Percentiles rank a stretch among this genome's conserved stretches.
Evolutionary conservation across 768 basidiomycete species (phyloP).

Genomic region (Tulasnella sp.): DNA sequence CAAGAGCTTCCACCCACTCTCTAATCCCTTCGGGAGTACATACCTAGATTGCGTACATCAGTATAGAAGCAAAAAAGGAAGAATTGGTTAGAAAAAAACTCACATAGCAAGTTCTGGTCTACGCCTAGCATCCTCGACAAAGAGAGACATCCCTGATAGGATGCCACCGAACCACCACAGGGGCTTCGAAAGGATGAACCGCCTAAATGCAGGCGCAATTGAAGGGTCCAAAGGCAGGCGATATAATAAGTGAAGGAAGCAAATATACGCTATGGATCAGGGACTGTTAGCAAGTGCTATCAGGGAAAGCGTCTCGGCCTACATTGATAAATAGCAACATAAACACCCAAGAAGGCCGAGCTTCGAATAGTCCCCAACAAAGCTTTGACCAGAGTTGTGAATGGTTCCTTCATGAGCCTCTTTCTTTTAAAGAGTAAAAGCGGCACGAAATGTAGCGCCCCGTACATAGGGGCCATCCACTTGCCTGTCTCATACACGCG

Average conservation of each 20-base stretch:
- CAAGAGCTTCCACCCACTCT: slow-evolving; percentile 83
- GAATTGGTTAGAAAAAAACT: slow-evolving; percentile 37
- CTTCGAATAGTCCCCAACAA: slow-evolving; percentile 72
- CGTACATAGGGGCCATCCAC: slow-evolving; percentile 75
- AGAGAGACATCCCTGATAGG: slow-evolving; percentile 67
- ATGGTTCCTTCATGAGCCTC: slow-evolving; percentile 61
- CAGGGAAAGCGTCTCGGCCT: slow-evolving; percentile 31
- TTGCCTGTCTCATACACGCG: slow-evolving; percentile 77
- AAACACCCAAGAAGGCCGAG: slow-evolving; percentile 79
- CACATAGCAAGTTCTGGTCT: slow-evolving; percentile 91
- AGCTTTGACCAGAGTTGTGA: slow-evolving; percentile 59
- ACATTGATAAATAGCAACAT: slow-evolving; percentile 82
- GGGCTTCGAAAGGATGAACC: slow-evolving; percentile 59
- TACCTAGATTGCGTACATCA: slow-evolving; percentile 30
- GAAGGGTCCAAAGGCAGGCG: not conserved
- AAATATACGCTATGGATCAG: slow-evolving; percentile 27
- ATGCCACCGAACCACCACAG: slow-evolving; percentile 75
- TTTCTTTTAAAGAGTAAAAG: slow-evolving; percentile 75
- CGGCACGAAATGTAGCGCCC: slow-evolving; percentile 86
- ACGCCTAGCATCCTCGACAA: slow-evolving; percentile 85
- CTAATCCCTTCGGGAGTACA: slow-evolving; percentile 74
- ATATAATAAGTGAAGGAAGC: slow-evolving; percentile 25
- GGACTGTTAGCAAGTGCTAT: not conserved
- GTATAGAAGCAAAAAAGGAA: not conserved
- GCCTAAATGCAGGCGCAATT: slow-evolving; percentile 37